Percentiles rank a stretch among this genome's conserved stretches.
phyloP scores from a whole-genome alignment of 2,329 filamentous ascomycete genomes.

The Diaporthe aspalathi region DNA sequence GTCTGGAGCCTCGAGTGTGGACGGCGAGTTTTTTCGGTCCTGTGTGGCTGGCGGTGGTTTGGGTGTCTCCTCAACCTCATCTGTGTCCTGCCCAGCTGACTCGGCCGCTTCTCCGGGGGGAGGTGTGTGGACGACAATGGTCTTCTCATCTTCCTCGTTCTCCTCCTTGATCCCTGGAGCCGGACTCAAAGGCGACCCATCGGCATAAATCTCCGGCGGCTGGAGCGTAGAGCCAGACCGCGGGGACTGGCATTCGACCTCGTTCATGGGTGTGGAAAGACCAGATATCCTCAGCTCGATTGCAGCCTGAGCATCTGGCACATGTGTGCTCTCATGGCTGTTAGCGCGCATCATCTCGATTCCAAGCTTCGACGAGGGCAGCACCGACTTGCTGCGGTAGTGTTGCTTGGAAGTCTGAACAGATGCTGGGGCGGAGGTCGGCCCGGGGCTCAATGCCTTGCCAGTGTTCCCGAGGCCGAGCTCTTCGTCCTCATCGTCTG shows the following conservation, averaged over 20 bases:
- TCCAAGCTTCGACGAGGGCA: conserved; percentile 87
- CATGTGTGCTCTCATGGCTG: conserved; percentile 82
- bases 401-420: conserved; percentile 55
- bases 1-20: conserved; percentile 42
- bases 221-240: conserved; percentile 35
- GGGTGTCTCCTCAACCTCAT: conserved; percentile 57
- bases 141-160: conserved; percentile 40
- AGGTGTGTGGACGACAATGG: conserved; percentile 44
- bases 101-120: conserved; percentile 45
- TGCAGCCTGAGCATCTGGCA: conserved; percentile 60
- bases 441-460: conserved; percentile 46
- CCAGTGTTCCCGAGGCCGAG: conserved; percentile 65
- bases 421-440: conserved; percentile 32
- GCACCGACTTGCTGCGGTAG: conserved; percentile 64
- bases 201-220: conserved; percentile 36
- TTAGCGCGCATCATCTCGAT: conserved; percentile 99
- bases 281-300: conserved; percentile 65
- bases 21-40: conserved; percentile 37
- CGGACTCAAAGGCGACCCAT: conserved; percentile 23
- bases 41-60: conserved; percentile 47
- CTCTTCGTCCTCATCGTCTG: conserved; percentile 95
- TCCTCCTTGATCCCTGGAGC: conserved; percentile 31
- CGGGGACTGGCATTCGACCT: conserved; percentile 47
- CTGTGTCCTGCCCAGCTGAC: conserved; percentile 33
- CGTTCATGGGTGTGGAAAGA: conserved; percentile 59